These are phyloP conservation scores for Hypoxylon rickii DNA, from an alignment of 495 filamentous ascomycete species.

Conservation along the genomic window DNA sequence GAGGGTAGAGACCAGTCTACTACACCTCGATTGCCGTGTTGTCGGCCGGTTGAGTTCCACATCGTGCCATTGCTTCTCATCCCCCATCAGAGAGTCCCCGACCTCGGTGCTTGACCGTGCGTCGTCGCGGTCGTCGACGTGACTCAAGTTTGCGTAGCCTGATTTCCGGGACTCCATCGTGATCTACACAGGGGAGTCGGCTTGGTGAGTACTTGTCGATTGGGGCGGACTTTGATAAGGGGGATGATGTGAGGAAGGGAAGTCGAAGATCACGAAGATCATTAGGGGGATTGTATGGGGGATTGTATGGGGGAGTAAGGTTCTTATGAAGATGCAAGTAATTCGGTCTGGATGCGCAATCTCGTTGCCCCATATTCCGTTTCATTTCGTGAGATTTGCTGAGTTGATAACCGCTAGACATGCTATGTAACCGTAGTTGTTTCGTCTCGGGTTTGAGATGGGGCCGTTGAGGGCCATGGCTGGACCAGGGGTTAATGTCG, in stretches of 20 bases:
- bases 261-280: conserved; percentile 22
- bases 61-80: conserved; percentile 45
- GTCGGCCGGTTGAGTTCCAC: conserved; percentile 32
- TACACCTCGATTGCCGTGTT: conserved; percentile 15
- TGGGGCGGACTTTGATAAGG: neutral
- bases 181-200: conserved; percentile 21
- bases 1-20: conserved; percentile 18
- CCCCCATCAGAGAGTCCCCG: conserved; percentile 45
- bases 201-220: neutral
- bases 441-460: conserved; percentile 27
- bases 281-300: no score
- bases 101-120: conserved; percentile 49
- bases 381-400: no score
- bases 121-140: conserved; percentile 39
- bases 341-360: neutral
- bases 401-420: conserved; percentile 1
- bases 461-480: conserved; percentile 2
- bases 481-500: conserved; percentile 13
- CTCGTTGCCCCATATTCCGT: neutral
- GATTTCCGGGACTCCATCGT: conserved; percentile 44
- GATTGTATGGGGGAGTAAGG: neutral
- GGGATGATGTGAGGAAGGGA: conserved; percentile 10
- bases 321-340: conserved; percentile 12
- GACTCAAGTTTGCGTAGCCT: conserved; percentile 38
- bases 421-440: conserved; percentile 27